Evolutionary conservation across 805 yeast genomes (phyloP).

Genomic region (Torulaspora microellipsoides): DNA sequence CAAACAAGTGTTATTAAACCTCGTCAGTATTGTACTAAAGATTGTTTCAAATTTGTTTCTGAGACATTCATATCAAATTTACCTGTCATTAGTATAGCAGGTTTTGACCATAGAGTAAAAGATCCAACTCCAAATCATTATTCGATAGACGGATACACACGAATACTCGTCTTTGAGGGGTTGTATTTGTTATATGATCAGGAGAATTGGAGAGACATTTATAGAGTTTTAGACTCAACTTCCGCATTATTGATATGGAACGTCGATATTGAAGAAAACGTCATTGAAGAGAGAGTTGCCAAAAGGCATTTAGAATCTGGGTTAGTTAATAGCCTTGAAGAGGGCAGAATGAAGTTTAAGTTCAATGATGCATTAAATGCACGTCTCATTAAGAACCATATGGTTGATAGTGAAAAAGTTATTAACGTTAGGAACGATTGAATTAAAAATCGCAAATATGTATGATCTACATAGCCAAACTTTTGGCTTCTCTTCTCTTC

Average conservation of each 20-base stretch:
- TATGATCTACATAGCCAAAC: constrained; percentile 9
- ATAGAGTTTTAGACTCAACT: constrained; percentile 14
- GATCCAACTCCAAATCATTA: constrained; percentile 65
- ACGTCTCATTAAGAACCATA: constrained; percentile 19
- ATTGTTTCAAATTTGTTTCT: constrained; percentile 17
- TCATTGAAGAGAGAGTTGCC: constrained; percentile 56
- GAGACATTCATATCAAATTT: constrained; percentile 21
- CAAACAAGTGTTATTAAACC: constrained; percentile 20
- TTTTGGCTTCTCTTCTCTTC: constrained; percentile 22
- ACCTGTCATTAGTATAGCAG: constrained; percentile 50
- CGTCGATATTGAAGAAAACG: constrained; percentile 42
- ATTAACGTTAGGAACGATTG: constrained; percentile 22
- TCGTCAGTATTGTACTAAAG: constrained; percentile 8
- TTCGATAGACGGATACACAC: constrained; percentile 40
- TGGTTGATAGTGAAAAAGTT: constrained; percentile 18
- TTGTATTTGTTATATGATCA: constrained; percentile 58
- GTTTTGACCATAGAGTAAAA: constrained; percentile 67
- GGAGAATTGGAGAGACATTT: constrained; percentile 48
- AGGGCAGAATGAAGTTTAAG: constrained; percentile 49
- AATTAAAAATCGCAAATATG: neutral
- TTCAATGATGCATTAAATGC: constrained; percentile 68
- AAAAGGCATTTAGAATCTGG: constrained; percentile 62
- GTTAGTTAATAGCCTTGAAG: constrained; percentile 41
- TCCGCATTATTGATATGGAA: constrained; percentile 46
- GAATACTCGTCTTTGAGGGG: constrained; percentile 71